A percentile compares a stretch with the other conserved stretches of the same genome.
Evolutionary conservation across 2,329 filamentous ascomycete genomes (phyloP).

Genomic region (Aspergillus sclerotialis): DNA sequence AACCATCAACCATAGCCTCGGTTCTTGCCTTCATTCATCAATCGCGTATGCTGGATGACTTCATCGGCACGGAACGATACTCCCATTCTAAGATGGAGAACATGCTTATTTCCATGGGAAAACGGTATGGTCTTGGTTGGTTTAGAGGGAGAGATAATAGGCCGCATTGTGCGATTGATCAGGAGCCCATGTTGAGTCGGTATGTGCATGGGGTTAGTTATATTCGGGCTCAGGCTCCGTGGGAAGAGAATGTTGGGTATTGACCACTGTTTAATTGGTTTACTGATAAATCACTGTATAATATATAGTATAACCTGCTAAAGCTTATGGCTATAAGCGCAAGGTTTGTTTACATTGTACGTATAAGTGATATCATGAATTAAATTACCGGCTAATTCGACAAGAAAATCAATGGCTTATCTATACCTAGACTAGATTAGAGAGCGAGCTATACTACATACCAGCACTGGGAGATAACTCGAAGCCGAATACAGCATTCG

Average conservation of each 20-base stretch:
- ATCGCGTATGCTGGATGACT: slow-evolving; percentile 70
- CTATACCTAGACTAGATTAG: no score
- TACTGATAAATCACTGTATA: no score
- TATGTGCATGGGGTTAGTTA: slow-evolving; percentile 56
- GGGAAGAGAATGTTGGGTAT: slow-evolving; percentile 10
- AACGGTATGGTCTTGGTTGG: slow-evolving; percentile 71
- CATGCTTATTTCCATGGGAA: slow-evolving; percentile 53
- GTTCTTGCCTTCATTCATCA: slow-evolving; percentile 74
- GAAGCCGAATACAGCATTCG: no score
- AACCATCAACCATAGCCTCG: slow-evolving; percentile 70
- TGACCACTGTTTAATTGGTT: no score
- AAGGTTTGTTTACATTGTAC: no score
- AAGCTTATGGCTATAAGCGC: no score
- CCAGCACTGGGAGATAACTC: no score
- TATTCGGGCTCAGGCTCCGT: slow-evolving; percentile 20
- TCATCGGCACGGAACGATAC: slow-evolving; percentile 62
- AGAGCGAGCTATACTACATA: no score
- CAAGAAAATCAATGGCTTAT: no score
- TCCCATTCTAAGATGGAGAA: slow-evolving; percentile 55
- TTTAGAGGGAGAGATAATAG: slow-evolving; percentile 66
- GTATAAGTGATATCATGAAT: no score
- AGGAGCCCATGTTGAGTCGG: slow-evolving; percentile 60
- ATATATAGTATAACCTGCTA: no score
- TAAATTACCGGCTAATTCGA: no score
- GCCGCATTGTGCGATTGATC: slow-evolving; percentile 69